Base-by-base conservation (phyloP, 106 monocot species). In the Dendrobium chrysotoxum region DNA sequence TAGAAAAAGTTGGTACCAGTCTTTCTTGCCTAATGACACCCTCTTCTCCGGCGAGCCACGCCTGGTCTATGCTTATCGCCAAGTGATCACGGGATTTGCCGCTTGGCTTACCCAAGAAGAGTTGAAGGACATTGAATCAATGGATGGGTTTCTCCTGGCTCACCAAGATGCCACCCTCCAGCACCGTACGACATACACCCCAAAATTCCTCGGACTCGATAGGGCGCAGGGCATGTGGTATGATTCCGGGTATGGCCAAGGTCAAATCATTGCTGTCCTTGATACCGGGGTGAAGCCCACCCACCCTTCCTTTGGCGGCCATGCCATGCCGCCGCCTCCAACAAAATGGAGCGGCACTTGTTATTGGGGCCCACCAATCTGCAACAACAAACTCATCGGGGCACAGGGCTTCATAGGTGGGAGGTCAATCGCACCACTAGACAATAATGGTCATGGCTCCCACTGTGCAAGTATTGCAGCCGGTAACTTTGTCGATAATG, bases 321-420 rank as follows among this genome's bases (percentile, higher is more conserved):
- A 78, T 0, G 83, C 70, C 18, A 84, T 84, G 84, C 82, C 53
- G 8, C 82, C 80, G 1, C 26, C 20, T 58, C 84, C 82, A 28
- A 83, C 86, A 4, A 81, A 47, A 12, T 91, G 91, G 91, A 79
- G 78, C 17, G 88, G 91, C 0, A 17, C 4, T 12, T 90, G 90
- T 45, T 53, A 78, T 28, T 79, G 20, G 42, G 15, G 10, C 39
- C 53, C 10, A n/a, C 18, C 2, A 6, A 67, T 13, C 0, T 90
- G 90, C 76, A 87, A 87, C 81, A 87, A 87, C 54, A 90, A 87
- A 77, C 72, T 87, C 40, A 80, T 87, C 4, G 90, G 83, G 1
- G 87, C 83, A 4, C 68, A 26, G 35, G 35, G 35, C 2, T 35
- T 35, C 74, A 40, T 20, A 5, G 7, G 2, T 0, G 4, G 0